Base-by-base conservation (phyloP, 192 early-diverging fungal species). In the Rhizoclosmatium globosum region DNA sequence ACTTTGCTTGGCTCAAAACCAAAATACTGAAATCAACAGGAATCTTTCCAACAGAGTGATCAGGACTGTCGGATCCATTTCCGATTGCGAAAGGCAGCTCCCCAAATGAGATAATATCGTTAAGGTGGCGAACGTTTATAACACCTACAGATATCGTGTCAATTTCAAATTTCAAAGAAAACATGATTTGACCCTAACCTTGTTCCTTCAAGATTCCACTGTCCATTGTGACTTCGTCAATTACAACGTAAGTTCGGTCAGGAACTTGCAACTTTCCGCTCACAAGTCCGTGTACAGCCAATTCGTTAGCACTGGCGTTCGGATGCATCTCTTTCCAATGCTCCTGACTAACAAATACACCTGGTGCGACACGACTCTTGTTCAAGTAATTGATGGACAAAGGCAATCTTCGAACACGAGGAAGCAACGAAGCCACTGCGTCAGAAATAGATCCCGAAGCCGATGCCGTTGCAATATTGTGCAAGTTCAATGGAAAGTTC, bases 171-270 rank as follows among this genome's bases (percentile, higher is more conserved):
- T n/a, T 53, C 17, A 53, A 42, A 43, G 17, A 72, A 62, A 76
- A 39, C 17, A 65, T 21, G 39, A 53, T 31, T 56, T 42, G 42
- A 45, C 64, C 76, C 42, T 31, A 9, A 83, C 82, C 83, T 79
- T 82, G 80, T 57, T 81, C 83, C 23, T 79, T 79, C 53, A 84
- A 64, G 9, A 69, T 47, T n/a, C 83, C 83, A 38, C 70, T 68
- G 6, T 82, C 77, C 77, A 84, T 46, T 38, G 39, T 65, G 19
- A 62, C 67, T 59, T 82, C 81, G 45, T 85, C 84, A 21, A 85
- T 60, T 15, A 85, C 62, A 38, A 85, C 74, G 17, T n/a, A 67
- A 17, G 84, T 82, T 9, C 81, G 57, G 53, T 77, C 73, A 43
- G 76, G 70, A 45, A 85, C 62, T 60, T 82, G 81, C 4, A 85